Conservation (phyloP, 106 monocot genomes). For the Allium sativum region DNA sequence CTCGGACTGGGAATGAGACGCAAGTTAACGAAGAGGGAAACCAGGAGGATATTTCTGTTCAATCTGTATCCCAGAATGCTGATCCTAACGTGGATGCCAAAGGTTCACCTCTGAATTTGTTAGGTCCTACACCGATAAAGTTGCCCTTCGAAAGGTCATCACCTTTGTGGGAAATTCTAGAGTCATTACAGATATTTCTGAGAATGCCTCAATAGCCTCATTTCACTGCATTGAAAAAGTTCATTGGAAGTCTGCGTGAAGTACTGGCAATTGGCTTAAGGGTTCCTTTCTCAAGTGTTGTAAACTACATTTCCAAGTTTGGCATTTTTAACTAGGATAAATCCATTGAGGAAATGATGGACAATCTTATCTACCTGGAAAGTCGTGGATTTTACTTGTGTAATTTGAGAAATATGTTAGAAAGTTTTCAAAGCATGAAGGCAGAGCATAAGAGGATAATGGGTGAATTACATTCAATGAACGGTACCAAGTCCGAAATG, state of each 20-base stretch:
- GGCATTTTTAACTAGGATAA: neutral
- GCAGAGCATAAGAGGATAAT: no score
- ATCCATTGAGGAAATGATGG: constrained; percentile 4
- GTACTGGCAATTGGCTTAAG: constrained; percentile 16
- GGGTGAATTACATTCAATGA: no score
- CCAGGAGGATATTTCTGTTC: no score
- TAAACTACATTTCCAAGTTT: constrained; percentile 1
- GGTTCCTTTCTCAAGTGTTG: constrained; percentile 8
- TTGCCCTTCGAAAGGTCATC: constrained; percentile 10
- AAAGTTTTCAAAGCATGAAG: no score
- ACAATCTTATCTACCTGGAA: constrained; percentile 6
- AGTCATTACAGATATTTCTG: constrained; percentile 10
- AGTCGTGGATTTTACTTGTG: constrained; percentile 9
- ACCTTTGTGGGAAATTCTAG: constrained; percentile 10
- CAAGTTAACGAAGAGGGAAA: no score
- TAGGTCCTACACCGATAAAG: neutral
- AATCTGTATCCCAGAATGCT: no score
- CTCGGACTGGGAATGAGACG: no score
- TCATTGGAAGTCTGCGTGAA: constrained; percentile 8
- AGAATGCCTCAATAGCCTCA: constrained; percentile 16
- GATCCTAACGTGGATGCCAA: no score
- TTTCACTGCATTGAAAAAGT: constrained; percentile 9
- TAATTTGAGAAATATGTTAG: no score
- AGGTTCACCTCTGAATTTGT: no score
- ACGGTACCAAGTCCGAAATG: no score